Percentiles rank a stretch among this genome's conserved stretches.
phyloP scores from a whole-genome alignment of 805 yeast species.

The Wickerhamomyces kurtzmanii region DNA sequence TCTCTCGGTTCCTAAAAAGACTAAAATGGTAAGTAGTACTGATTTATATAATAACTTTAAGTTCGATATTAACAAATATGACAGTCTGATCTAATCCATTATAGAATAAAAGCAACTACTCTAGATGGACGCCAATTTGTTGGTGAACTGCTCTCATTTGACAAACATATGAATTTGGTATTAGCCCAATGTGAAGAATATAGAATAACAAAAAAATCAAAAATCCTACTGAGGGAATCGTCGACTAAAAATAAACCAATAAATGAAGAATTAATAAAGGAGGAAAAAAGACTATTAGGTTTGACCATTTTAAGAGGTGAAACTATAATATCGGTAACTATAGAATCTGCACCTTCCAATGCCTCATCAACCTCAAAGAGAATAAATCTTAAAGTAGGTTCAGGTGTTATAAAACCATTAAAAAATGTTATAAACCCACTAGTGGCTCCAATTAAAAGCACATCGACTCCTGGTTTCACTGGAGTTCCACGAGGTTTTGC shows the following conservation, averaged over 20 bases:
- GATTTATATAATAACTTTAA: not conserved
- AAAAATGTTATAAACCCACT: slow-evolving; percentile 2
- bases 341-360: slow-evolving; percentile 20
- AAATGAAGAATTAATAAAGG: slow-evolving; percentile 25
- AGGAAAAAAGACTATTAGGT: slow-evolving; percentile 72
- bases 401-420: slow-evolving; percentile 21
- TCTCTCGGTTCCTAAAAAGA: slow-evolving; percentile 25
- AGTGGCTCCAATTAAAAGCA: slow-evolving; percentile 4
- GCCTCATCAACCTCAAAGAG: slow-evolving; percentile 16
- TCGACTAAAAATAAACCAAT: slow-evolving; percentile 23
- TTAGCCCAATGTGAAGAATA: slow-evolving; percentile 78
- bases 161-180: slow-evolving; percentile 81
- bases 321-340: slow-evolving; percentile 50
- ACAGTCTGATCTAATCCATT: slow-evolving; percentile 61
- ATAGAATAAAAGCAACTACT: slow-evolving; percentile 62
- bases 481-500: slow-evolving; percentile 31
- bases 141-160: slow-evolving; percentile 83
- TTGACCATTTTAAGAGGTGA: slow-evolving; percentile 83
- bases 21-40: slow-evolving; percentile 27
- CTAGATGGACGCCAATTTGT: slow-evolving; percentile 69
- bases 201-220: slow-evolving; percentile 57
- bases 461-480: slow-evolving; percentile 15
- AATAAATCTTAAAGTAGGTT: slow-evolving; percentile 13
- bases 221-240: slow-evolving; percentile 22
- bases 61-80: slow-evolving; percentile 22